These are phyloP conservation scores for Eutrema yunnanense DNA, from an alignment of 345 rosid genomes.

Conservation along the genomic window DNA sequence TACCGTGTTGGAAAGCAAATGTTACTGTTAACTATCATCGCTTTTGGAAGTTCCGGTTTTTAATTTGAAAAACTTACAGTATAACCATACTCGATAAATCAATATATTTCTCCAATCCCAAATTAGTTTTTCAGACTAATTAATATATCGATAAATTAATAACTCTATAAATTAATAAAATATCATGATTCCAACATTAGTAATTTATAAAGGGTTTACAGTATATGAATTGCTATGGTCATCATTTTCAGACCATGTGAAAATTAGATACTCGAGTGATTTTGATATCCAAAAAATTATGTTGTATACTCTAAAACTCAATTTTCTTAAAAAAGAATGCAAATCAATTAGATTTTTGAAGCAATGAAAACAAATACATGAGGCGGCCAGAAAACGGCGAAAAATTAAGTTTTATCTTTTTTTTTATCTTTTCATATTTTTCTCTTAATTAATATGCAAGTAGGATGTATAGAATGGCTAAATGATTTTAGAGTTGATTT, in stretches of 20 bases:
- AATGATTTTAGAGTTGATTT: neutral
- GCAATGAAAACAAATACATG: neutral
- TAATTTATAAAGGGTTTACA: too few species aligned
- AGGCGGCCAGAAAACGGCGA: neutral
- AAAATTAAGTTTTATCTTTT: neutral
- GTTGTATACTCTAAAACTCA: neutral
- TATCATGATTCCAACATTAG: too few species aligned
- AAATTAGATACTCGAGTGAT: neutral
- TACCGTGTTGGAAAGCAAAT: neutral
- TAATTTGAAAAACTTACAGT: neutral
- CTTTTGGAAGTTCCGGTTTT: neutral
- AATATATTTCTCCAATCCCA: too few species aligned
- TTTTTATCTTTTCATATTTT: neutral
- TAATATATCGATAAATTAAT: too few species aligned
- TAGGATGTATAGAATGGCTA: neutral
- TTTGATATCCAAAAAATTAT: neutral
- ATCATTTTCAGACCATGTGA: neutral
- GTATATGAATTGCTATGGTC: neutral
- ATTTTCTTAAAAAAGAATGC: neutral
- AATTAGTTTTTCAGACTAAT: too few species aligned
- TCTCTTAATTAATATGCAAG: neutral
- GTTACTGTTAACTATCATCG: neutral
- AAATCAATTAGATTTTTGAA: neutral
- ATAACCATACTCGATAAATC: too few species aligned
- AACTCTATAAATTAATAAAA: too few species aligned